Evolutionary conservation across 2,329 filamentous ascomycete genomes (phyloP), one percentile per base, ranked within the genome.

Genomic region (Aspergillus sp.): DNA sequence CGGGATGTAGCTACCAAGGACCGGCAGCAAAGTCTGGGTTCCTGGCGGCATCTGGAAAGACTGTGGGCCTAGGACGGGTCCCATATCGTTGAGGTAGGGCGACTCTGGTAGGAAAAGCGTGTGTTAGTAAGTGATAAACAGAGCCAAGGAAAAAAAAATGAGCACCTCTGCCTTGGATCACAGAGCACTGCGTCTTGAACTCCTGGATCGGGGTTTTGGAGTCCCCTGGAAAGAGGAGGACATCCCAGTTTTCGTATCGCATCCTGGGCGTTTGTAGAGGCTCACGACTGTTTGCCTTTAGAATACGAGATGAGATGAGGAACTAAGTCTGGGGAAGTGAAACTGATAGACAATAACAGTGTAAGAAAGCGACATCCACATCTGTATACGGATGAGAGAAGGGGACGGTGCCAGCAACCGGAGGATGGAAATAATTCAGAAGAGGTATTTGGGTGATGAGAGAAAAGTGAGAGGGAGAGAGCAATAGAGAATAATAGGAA

Each of bases 241-340:
- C 79, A 60, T 95, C 89, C 89, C 88, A 94, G 60, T 88, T 83
- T 58, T 88, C 80, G 75, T 86, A 94, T 50, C 88, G 83, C 89
- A 95, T 94, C 53, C 58, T 76, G 67, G 46, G 27, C 22, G 35
- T 30, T 30, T 30, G 9, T 30, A 30, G 25, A 30, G 10, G 3
- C 25, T 30, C 46, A 12, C 27, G 25, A 37, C n/a, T 23, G 41
- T 15, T 50, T 67, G 42, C 63, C 45, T 65, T 67, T 41, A 58
- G 66, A 30, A 30, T 30, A 12, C 25, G 25, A 30, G 61, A 67
- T 51, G 74, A 69, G 44, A 53, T 55, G 53, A 52, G 49, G 49
- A 55, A 50, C 35, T 46, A 56, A 47, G 47, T 44, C 32, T 20
- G 43, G 43, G 30, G 27, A 13, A 30, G 20, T 41, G 25, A 45